phyloP scores from a whole-genome alignment of 768 basidiomycete species.

The Auricularia heimuer region DNA sequence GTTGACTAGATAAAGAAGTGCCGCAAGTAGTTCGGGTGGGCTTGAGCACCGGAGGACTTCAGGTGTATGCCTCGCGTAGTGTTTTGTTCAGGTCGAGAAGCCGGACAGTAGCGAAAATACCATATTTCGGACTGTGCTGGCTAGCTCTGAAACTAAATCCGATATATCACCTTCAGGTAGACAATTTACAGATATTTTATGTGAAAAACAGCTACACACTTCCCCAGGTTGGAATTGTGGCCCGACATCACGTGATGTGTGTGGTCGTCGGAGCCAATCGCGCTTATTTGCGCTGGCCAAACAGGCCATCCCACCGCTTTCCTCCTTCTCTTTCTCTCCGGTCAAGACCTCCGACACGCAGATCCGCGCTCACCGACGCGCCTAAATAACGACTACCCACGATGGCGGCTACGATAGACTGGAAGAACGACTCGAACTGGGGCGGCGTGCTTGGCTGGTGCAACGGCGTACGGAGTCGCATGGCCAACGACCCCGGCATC shows the following conservation, averaged over 20 bases:
- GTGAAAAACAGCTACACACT: too few relatives aligned
- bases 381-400: neutral
- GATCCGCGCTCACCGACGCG: neutral
- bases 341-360: neutral
- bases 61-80: too few relatives aligned
- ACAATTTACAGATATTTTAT: too few relatives aligned
- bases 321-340: neutral
- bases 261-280: neutral
- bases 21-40: too few relatives aligned
- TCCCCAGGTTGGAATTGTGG: too few relatives aligned
- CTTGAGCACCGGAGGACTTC: too few relatives aligned
- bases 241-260: neutral
- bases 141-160: too few relatives aligned
- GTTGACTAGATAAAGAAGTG: too few relatives aligned
- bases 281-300: neutral
- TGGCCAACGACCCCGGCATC: constrained; percentile 64
- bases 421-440: neutral
- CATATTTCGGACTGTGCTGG: too few relatives aligned
- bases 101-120: too few relatives aligned
- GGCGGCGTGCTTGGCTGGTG: constrained; percentile 37
- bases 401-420: neutral
- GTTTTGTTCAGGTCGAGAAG: too few relatives aligned
- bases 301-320: neutral
- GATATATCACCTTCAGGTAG: too few relatives aligned
- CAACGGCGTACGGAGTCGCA: constrained; percentile 51